Conservation (phyloP, 768 basidiomycete species). For the Lanmaoa rubissima region DNA sequence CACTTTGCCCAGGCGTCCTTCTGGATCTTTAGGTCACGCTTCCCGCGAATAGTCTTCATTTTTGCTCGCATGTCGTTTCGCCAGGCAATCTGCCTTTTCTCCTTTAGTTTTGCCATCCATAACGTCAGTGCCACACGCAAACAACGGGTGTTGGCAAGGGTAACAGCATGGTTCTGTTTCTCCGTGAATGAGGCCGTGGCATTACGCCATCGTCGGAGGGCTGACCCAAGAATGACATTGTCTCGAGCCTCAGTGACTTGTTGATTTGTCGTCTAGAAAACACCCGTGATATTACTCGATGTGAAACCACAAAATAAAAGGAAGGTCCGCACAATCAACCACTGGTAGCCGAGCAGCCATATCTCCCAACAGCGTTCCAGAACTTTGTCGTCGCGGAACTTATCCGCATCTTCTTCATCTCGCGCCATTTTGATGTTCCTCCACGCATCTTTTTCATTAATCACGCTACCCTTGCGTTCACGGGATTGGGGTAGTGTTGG, state of each 20-base stretch:
- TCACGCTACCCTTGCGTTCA: slow-evolving; percentile 46
- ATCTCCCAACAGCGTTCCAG: slow-evolving; percentile 71
- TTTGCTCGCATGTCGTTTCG: slow-evolving; percentile 67
- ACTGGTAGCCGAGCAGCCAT: slow-evolving; percentile 69
- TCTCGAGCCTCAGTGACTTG: slow-evolving; percentile 72
- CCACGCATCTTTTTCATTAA: slow-evolving; percentile 77
- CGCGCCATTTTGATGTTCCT: slow-evolving; percentile 68
- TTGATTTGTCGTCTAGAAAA: slow-evolving; percentile 59
- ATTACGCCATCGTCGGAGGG: slow-evolving; percentile 61
- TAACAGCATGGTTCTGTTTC: slow-evolving; percentile 41
- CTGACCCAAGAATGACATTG: slow-evolving; percentile 56
- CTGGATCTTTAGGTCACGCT: slow-evolving; percentile 49
- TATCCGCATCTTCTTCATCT: slow-evolving; percentile 70
- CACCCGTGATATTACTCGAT: slow-evolving; percentile 9
- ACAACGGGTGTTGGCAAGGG: slow-evolving; percentile 43
- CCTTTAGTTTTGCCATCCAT: slow-evolving; percentile 57
- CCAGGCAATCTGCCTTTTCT: slow-evolving; percentile 59
- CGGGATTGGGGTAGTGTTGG: slow-evolving; percentile 23
- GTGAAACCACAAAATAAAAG: slow-evolving; percentile 12
- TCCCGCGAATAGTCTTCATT: slow-evolving; percentile 62
- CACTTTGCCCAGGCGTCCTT: slow-evolving; percentile 66
- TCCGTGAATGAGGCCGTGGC: slow-evolving; percentile 37
- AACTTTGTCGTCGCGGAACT: slow-evolving; percentile 60
- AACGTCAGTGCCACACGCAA: slow-evolving; percentile 40
- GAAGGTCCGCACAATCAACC: slow-evolving; percentile 63